Conservation (phyloP, 805 yeast species). For the Starmera quercuum region DNA sequence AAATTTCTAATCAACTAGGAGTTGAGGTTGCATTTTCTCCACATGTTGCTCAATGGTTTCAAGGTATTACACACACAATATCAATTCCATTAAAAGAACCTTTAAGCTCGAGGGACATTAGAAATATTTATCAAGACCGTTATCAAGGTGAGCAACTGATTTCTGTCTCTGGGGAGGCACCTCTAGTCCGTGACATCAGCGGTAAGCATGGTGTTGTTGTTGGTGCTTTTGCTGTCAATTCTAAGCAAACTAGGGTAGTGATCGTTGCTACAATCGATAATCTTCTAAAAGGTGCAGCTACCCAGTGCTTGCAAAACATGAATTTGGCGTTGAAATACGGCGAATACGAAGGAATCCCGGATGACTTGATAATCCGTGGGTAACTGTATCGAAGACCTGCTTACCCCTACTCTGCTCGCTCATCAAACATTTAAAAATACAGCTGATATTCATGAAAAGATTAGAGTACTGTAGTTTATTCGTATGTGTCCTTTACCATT, state of each 20-base stretch:
- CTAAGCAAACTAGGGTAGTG: constrained; percentile 84
- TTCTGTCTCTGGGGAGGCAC: constrained; percentile 85
- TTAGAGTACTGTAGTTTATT: too few species aligned
- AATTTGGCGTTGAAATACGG: constrained; percentile 85
- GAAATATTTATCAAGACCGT: constrained; percentile 80
- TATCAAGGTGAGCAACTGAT: constrained; percentile 83
- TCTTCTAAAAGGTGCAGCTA: constrained; percentile 95
- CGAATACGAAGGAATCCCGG: constrained; percentile 94
- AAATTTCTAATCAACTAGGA: constrained; percentile 77
- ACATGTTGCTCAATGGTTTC: constrained; percentile 99
- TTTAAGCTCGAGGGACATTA: constrained; percentile 72
- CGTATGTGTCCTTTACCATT: too few species aligned
- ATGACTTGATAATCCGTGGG: constrained; percentile 36
- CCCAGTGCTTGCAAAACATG: constrained; percentile 95
- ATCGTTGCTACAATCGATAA: constrained; percentile 94
- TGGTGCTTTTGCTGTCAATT: constrained; percentile 93
- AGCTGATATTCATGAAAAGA: too few species aligned
- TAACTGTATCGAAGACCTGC: too few species aligned
- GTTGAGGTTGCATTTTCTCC: constrained; percentile 83
- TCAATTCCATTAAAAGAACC: constrained; percentile 74
- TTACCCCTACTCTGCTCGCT: too few species aligned
- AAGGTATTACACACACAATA: constrained; percentile 91
- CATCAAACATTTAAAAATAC: too few species aligned
- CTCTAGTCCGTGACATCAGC: constrained; percentile 82
- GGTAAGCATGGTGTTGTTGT: constrained; percentile 93